phyloP scores from a whole-genome alignment of 345 rosid species.

The Eucalyptus erythrocorys region DNA sequence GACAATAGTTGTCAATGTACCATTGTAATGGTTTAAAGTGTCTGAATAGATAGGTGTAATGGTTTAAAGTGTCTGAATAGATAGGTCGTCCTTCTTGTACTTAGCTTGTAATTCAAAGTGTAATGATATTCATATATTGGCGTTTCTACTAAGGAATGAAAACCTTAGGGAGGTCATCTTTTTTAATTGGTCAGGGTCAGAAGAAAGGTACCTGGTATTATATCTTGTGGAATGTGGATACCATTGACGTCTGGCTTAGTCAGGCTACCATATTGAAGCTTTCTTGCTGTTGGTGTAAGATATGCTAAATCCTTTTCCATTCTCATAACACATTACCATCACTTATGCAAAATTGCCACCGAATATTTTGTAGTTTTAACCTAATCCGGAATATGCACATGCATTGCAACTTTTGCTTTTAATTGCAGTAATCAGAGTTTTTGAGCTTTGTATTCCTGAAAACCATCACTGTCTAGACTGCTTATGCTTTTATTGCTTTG shows the following conservation, averaged over 20 bases:
- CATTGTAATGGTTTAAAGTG: background rate
- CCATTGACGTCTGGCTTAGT: constrained; percentile 1
- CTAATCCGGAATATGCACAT: background rate
- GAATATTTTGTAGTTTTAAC: background rate
- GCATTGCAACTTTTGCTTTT: background rate
- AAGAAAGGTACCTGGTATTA: constrained; percentile 9
- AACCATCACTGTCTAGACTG: background rate
- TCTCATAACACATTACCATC: background rate
- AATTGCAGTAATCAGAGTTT: background rate
- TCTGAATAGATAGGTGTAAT: background rate
- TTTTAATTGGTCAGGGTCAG: constrained; percentile 9
- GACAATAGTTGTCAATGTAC: background rate
- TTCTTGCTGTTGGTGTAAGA: background rate
- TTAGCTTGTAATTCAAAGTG: background rate
- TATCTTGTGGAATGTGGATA: constrained; percentile 1
- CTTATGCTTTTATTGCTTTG: background rate
- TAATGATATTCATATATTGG: background rate
- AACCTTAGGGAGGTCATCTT: background rate
- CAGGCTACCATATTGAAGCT: constrained; percentile 10
- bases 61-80: background rate
- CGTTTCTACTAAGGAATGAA: background rate
- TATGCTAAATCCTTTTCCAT: background rate
- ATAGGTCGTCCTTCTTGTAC: background rate
- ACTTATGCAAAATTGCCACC: background rate
- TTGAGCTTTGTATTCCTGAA: background rate